Percentiles rank a stretch among this genome's conserved stretches.
These are phyloP conservation scores for Russula griseocarnosa DNA, from an alignment of 768 basidiomycete species.

Conservation along the genomic window DNA sequence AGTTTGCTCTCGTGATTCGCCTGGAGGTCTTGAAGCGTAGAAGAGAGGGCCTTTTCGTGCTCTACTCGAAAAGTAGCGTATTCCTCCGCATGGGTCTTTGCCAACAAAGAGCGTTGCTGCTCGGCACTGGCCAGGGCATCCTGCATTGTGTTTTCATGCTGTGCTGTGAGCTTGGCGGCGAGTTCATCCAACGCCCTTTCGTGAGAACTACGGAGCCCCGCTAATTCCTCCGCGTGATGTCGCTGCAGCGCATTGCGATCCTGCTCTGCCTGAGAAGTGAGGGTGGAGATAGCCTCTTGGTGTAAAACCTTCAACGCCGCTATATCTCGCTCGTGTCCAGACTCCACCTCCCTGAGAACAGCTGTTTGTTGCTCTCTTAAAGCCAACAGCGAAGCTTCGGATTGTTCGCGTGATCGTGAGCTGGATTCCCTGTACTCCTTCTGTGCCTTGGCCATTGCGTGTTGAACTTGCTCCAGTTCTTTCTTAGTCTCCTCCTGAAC, in stretches of 20 bases:
- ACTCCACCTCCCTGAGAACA: constrained; percentile 52
- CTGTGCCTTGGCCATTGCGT: constrained; percentile 43
- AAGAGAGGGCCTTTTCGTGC: constrained; percentile 44
- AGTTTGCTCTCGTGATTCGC: constrained; percentile 15
- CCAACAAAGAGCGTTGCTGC: constrained; percentile 34
- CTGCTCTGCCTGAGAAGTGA: constrained; percentile 35
- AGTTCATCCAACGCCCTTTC: constrained; percentile 39
- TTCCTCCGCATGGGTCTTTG: constrained; percentile 41
- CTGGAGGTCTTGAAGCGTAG: constrained; percentile 1
- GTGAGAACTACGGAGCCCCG: constrained; percentile 43
- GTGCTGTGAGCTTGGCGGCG: constrained; percentile 1
- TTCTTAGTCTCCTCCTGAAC: constrained; percentile 52
- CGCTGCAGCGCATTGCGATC: constrained; percentile 38
- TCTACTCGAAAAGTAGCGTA: constrained; percentile 42
- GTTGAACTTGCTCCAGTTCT: constrained; percentile 48
- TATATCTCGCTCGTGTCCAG: constrained; percentile 54
- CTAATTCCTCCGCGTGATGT: constrained; percentile 41
- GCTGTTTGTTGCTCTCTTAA: constrained; percentile 54
- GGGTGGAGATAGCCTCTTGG: constrained; percentile 37
- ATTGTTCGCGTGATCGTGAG: constrained; percentile 42
- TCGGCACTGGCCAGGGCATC: constrained; percentile 31
- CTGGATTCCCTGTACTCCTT: constrained; percentile 41
- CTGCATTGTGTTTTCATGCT: constrained; percentile 24
- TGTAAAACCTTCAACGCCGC: constrained; percentile 48
- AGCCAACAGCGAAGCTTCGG: constrained; percentile 45